Evolutionary conservation across 2,329 filamentous ascomycete genomes (phyloP), one percentile per base, ranked within the genome.

Genomic region (Pestalotiopsis sp.): DNA sequence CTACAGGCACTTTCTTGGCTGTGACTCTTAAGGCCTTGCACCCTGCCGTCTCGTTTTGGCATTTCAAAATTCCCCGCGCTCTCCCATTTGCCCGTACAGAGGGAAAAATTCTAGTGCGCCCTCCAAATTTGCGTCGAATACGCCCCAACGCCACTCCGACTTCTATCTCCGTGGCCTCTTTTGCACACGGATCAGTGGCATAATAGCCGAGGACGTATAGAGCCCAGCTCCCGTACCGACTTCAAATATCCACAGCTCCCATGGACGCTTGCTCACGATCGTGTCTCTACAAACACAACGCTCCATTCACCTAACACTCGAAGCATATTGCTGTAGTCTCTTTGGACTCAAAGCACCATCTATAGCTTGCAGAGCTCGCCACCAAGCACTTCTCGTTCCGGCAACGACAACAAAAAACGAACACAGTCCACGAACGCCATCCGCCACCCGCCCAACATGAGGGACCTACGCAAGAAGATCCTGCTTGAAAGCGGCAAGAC

Each of bases 401-500:
- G 20, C 20, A n/a, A 20, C 45, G 20, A n/a, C 45, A n/a, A 17
- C 45, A 11, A 52, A 23, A 52, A n/a, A 9, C 45, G 11, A n/a
- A 14, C 23, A n/a, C 45, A 52, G 17, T 13, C 13, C 20, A 52
- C 45, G 20, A 52, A 52, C 14, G 49, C 56, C 52, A 12, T 12
- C 17, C 59, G 6, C 27, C 11, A 25, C n/a, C 20, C 11, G 31
- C n/a, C n/a, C 69, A 75, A 52, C 49, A 92, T 92, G 89, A 88
- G 86, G 76, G 89, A 91, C 75, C 83, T 88, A 67, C 84, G 90
- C 73, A 90, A 92, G 77, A 91, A 92, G 79, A 91, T 89, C 64
- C 87, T 93, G 69, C 83, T 86, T 70, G 90, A 91, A 80, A 90
- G 88, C 81, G 87, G 88, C 77, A 94, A 94, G 83, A 94, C 91